Percentiles rank a stretch among this genome's conserved stretches.
phyloP scores from a whole-genome alignment of 345 rosid genomes.

The Ricinus communis region DNA sequence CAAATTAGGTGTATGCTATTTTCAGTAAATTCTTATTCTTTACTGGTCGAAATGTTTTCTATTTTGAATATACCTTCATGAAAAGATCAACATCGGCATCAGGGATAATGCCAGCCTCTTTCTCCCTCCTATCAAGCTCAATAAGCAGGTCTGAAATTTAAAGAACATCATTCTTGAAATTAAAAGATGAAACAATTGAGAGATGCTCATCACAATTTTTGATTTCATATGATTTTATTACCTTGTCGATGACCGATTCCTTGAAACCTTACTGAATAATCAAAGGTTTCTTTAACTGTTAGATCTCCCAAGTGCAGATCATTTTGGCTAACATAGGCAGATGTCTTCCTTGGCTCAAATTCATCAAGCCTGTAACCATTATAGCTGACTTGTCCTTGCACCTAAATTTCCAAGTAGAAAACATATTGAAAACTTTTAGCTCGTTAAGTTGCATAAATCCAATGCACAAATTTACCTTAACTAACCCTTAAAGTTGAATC shows the following conservation, averaged over 20 bases:
- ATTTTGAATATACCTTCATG: constrained; percentile 59
- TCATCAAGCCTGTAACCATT: constrained; percentile 68
- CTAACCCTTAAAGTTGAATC: constrained; percentile 42
- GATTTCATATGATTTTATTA: constrained; percentile 22
- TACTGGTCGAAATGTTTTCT: neutral
- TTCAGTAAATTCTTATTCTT: neutral
- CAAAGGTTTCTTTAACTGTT: constrained; percentile 90
- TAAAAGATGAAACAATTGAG: too few relatives aligned
- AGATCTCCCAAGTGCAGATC: constrained; percentile 78
- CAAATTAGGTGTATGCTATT: neutral
- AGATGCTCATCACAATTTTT: neutral
- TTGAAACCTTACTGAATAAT: constrained; percentile 83
- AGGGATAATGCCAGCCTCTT: constrained; percentile 69
- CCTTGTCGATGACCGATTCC: constrained; percentile 86
- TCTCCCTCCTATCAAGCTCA: constrained; percentile 82
- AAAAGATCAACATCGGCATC: constrained; percentile 86
- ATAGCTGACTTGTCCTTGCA: constrained; percentile 40
- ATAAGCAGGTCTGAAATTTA: constrained; percentile 52
- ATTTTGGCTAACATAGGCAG: constrained; percentile 86
- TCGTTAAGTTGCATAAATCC: neutral
- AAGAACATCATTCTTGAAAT: neutral
- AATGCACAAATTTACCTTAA: neutral
- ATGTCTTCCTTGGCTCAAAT: constrained; percentile 74
- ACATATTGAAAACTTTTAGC: neutral
- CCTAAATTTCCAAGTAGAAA: neutral